These are phyloP conservation scores for Colletotrichum shisoi DNA, from an alignment of 2,329 filamentous ascomycete species.

Conservation along the genomic window DNA sequence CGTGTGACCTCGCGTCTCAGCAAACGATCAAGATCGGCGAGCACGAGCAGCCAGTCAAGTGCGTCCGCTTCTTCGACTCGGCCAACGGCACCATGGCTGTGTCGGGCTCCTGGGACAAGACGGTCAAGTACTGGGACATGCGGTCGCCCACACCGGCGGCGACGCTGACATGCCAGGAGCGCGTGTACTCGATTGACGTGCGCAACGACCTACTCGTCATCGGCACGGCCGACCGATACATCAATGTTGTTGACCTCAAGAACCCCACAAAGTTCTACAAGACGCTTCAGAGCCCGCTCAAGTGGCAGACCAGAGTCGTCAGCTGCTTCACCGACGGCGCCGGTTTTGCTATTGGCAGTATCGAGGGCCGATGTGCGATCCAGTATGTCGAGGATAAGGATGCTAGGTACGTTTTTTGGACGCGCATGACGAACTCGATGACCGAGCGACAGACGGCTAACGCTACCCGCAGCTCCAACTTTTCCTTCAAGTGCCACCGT, in stretches of 20 bases:
- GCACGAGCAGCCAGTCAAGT: constrained; percentile 84
- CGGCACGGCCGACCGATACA: constrained; percentile 92
- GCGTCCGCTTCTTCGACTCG: constrained; percentile 78
- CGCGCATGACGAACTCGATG: neutral
- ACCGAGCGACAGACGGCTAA: constrained; percentile 23
- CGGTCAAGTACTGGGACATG: constrained; percentile 87
- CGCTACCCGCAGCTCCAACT: constrained; percentile 73
- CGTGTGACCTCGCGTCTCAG: constrained; percentile 79
- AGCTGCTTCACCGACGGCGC: constrained; percentile 92
- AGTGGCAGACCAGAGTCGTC: constrained; percentile 96
- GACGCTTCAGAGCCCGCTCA: constrained; percentile 91
- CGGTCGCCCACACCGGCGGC: constrained; percentile 71
- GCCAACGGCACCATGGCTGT: constrained; percentile 81
- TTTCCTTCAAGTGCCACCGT: constrained; percentile 99
- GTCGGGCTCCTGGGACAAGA: constrained; percentile 93
- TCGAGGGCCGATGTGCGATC: constrained; percentile 96
- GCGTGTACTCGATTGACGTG: constrained; percentile 91
- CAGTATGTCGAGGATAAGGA: constrained; percentile 99
- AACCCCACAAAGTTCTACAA: constrained; percentile 94
- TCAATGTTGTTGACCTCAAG: constrained; percentile 91
- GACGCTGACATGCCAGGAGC: constrained; percentile 73
- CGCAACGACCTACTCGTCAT: constrained; percentile 87
- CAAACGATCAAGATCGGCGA: constrained; percentile 78
- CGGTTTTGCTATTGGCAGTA: constrained; percentile 93
- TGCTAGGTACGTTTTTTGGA: constrained; percentile 61